phyloP scores from a whole-genome alignment of 176 grass and related monocot genomes.

The Bolboschoenus planiculmis region DNA sequence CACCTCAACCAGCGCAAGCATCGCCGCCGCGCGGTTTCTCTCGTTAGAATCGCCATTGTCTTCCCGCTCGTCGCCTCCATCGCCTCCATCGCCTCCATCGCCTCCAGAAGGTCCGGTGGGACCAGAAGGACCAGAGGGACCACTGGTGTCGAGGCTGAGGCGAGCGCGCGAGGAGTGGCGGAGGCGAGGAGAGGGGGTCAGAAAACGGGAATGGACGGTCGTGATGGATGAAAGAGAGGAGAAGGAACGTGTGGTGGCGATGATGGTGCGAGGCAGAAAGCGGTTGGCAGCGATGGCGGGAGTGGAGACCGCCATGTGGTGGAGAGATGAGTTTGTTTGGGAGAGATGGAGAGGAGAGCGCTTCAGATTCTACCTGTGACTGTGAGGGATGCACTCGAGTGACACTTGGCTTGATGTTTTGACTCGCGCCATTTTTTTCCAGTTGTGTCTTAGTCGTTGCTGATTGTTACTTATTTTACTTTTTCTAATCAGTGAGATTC shows the following conservation, averaged over 20 bases:
- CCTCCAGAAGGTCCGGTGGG: slow-evolving; percentile 22
- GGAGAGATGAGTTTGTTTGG: not conserved
- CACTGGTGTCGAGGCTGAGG: slow-evolving; percentile 23
- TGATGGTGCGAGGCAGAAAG: slow-evolving; percentile 19
- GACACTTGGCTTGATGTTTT: not conserved
- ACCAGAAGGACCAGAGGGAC: slow-evolving; percentile 13
- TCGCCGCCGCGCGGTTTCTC: slow-evolving; percentile 28
- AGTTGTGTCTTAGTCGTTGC: not conserved
- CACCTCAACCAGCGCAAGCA: slow-evolving; percentile 50
- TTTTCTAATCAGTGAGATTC: not conserved
- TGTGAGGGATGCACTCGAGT: too few relatives aligned
- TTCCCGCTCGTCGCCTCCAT: not conserved
- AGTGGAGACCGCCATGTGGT: slow-evolving; percentile 6
- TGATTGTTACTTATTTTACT: not conserved
- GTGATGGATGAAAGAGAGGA: not conserved
- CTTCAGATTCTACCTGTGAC: not conserved
- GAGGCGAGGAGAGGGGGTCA: not conserved
- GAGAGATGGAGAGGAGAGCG: not conserved
- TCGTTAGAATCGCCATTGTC: slow-evolving; percentile 6
- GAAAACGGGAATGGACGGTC: not conserved
- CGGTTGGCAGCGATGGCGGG: slow-evolving; percentile 3
- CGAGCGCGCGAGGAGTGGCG: not conserved
- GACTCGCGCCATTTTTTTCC: not conserved
- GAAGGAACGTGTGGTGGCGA: slow-evolving; percentile 11
- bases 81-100: not conserved